phyloP scores from a whole-genome alignment of 2,329 filamentous ascomycete genomes.

The Ambrosiella xylebori region DNA sequence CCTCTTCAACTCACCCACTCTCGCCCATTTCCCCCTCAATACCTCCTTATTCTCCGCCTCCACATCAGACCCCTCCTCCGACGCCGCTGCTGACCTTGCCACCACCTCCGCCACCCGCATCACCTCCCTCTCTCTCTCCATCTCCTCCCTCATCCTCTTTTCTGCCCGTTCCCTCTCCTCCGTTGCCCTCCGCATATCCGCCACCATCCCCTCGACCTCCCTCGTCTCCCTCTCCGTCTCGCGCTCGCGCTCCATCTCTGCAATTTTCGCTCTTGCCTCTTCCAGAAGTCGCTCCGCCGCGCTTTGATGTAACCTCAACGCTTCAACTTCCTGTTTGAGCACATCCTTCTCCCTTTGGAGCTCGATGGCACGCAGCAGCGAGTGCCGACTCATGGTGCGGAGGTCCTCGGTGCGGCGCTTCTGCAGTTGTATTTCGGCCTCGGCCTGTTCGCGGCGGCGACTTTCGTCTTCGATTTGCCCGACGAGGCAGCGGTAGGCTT shows the following conservation, averaged over 20 bases:
- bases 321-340: background rate
- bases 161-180: background rate
- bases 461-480: too few relatives aligned
- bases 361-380: background rate
- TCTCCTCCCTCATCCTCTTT: background rate
- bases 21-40: background rate
- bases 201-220: background rate
- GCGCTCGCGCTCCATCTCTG: slow-evolving; percentile 1
- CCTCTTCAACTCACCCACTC: background rate
- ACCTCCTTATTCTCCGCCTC: background rate
- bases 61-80: background rate
- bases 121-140: background rate
- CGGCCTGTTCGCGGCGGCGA: too few relatives aligned
- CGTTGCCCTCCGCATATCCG: slow-evolving; percentile 5
- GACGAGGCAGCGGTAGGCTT: too few relatives aligned
- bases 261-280: background rate
- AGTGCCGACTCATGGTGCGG: too few relatives aligned
- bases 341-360: background rate
- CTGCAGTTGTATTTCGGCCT: too few relatives aligned
- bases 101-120: background rate
- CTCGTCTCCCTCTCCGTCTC: background rate
- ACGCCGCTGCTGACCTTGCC: background rate
- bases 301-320: background rate
- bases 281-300: background rate
- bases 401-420: too few relatives aligned